Evolutionary conservation across 805 yeast genomes (phyloP).

Genomic region (Torulaspora microellipsoides): DNA sequence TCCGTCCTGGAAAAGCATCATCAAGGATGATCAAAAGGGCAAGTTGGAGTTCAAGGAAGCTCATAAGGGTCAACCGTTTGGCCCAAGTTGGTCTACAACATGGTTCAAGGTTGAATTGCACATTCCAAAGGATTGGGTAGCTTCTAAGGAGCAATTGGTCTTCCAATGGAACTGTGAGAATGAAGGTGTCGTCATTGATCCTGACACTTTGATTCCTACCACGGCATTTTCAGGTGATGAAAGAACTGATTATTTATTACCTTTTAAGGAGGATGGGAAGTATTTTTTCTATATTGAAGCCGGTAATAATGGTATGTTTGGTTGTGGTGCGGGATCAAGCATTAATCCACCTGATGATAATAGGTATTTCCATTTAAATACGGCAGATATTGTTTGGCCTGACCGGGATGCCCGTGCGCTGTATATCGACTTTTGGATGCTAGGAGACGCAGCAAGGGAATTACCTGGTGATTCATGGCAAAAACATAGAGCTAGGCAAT

Average conservation of each 20-base stretch:
- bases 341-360: slow-evolving; percentile 70
- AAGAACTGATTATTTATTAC: slow-evolving; percentile 68
- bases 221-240: slow-evolving; percentile 87
- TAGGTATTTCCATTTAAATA: slow-evolving; percentile 59
- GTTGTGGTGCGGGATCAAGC: slow-evolving; percentile 56
- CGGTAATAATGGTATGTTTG: slow-evolving; percentile 94
- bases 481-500: slow-evolving; percentile 71
- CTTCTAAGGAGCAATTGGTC: slow-evolving; percentile 47
- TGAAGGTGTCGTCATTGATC: slow-evolving; percentile 76
- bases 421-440: slow-evolving; percentile 76
- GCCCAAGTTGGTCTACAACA: slow-evolving; percentile 96
- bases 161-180: slow-evolving; percentile 82
- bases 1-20: slow-evolving; percentile 33
- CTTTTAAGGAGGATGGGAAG: slow-evolving; percentile 46
- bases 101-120: slow-evolving; percentile 74
- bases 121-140: slow-evolving; percentile 53
- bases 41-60: slow-evolving; percentile 48
- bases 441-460: slow-evolving; percentile 90
- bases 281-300: slow-evolving; percentile 79
- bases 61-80: slow-evolving; percentile 69
- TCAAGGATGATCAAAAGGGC: slow-evolving; percentile 23
- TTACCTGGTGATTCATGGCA: slow-evolving; percentile 72
- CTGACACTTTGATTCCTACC: slow-evolving; percentile 55
- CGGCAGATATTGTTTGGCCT: slow-evolving; percentile 78
- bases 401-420: slow-evolving; percentile 75